Evolutionary conservation across 371 early-diverging fungal species (phyloP), one percentile per base, ranked within the genome.

Genomic region (Zychaea mexicana): DNA sequence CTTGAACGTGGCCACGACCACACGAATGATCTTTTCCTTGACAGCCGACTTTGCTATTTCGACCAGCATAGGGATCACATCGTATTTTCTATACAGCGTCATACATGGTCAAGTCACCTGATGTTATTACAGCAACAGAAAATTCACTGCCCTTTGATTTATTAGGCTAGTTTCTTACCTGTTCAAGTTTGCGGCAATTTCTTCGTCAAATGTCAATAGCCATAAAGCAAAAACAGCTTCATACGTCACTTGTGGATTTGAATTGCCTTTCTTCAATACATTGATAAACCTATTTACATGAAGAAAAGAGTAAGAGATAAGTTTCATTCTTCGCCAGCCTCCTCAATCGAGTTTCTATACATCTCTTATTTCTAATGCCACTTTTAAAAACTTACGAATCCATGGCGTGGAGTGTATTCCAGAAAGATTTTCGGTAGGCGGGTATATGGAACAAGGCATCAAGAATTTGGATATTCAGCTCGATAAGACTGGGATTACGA

Each of bases 21-120:
- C 90, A n/a, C 98, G 91, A 49, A 95, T 88, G 4, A 98, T 92
- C 74, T 98, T 98, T 68, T 98, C 98, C 76, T 98, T 98, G 72
- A 95, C 90, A 0, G 98, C 92, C 5, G 75, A 70, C 71, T 95
- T 95, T 52, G 94, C 94, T 55, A 96, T 85, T 36, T 95, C 94
- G 19, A 94, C 85, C 61, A 94, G 68, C 0, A 85, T 68, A 4
- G 95, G 90, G 52, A 96, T 87, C 12, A 98, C 74, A 65, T 93
- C 92, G 71, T 90, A 91, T 66, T 85, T 82, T 58, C 91, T 90
- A 12, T n/a, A n/a, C n/a, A n/a, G n/a, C n/a, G n/a, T n/a, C n/a
- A n/a, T n/a, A n/a, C n/a, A n/a, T n/a, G n/a, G n/a, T n/a, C n/a
- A n/a, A n/a, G n/a, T n/a, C n/a, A n/a, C n/a, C n/a, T n/a, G n/a